These are phyloP conservation scores for Glarea lozoyensis DNA, from an alignment of 495 filamentous ascomycete genomes.

Conservation along the genomic window DNA sequence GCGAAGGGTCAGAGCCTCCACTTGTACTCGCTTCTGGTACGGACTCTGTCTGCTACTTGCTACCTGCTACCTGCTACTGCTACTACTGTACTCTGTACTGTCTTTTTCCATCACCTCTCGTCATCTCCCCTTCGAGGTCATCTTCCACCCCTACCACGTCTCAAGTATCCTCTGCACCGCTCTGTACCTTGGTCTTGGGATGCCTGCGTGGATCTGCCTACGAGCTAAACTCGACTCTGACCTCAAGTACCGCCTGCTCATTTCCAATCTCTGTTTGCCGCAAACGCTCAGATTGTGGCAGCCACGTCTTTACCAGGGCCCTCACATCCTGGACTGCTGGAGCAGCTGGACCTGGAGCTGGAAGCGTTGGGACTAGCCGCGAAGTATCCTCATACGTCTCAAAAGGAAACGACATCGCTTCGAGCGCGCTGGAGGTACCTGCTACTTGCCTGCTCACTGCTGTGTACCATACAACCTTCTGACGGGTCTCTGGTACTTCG, in stretches of 20 bases:
- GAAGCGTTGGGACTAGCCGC: slow-evolving; percentile 2
- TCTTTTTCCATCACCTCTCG: background rate
- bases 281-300: slow-evolving; percentile 17
- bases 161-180: too few relatives aligned
- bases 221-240: background rate
- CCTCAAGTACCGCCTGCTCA: slow-evolving; percentile 6
- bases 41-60: background rate
- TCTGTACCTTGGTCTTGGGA: background rate
- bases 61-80: background rate
- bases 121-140: too few relatives aligned
- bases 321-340: slow-evolving; percentile 1
- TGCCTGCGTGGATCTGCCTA: background rate
- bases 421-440: background rate
- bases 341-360: too few relatives aligned
- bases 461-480: slow-evolving; percentile 2
- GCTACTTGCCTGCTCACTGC: background rate
- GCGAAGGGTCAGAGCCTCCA: background rate
- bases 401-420: slow-evolving; percentile 10
- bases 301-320: slow-evolving; percentile 12
- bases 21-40: slow-evolving; percentile 1
- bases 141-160: background rate
- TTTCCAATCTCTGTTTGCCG: slow-evolving; percentile 18
- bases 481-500: background rate
- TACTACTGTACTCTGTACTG: background rate
- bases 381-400: slow-evolving; percentile 6